Evolutionary conservation across 306 rosid genomes (phyloP).

Genomic region (Rosa persica): DNA sequence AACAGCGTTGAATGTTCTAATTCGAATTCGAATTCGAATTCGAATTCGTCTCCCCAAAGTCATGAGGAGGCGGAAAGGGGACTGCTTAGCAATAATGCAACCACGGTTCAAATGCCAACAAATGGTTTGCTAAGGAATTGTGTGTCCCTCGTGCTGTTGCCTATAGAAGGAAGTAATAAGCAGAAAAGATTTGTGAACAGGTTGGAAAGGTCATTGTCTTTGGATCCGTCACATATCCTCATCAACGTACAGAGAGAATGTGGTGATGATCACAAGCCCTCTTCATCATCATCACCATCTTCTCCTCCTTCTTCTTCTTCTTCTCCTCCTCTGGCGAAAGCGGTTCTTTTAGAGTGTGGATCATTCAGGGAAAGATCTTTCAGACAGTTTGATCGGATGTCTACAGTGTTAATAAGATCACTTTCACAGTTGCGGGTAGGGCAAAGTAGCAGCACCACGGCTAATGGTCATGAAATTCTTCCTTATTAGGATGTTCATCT

Average conservation of each 20-base stretch:
- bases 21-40: background rate
- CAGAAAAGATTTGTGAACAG: background rate
- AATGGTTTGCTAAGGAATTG: constrained; percentile 27
- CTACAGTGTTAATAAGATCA: constrained; percentile 30
- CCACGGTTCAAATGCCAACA: constrained; percentile 5
- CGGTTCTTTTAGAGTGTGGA: constrained; percentile 8
- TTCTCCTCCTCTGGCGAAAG: constrained; percentile 7
- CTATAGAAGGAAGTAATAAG: constrained; percentile 13
- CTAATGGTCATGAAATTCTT: constrained; percentile 14
- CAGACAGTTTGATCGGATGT: constrained; percentile 38
- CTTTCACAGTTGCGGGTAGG: constrained; percentile 34
- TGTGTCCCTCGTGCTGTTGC: constrained; percentile 9
- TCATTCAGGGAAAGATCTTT: constrained; percentile 22
- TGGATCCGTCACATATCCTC: constrained; percentile 33
- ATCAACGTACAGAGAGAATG: constrained; percentile 24
- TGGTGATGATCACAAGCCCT: background rate
- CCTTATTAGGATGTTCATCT: constrained; percentile 4
- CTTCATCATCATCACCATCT: background rate
- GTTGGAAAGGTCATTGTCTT: constrained; percentile 48
- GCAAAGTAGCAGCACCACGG: constrained; percentile 16
- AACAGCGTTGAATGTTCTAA: background rate
- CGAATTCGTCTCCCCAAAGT: background rate
- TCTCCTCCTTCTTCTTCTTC: constrained; percentile 20
- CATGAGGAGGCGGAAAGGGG: background rate
- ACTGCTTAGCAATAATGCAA: background rate